Base-by-base conservation (phyloP, 108 stramenopile genomes). In the Cyclotella baltica region DNA sequence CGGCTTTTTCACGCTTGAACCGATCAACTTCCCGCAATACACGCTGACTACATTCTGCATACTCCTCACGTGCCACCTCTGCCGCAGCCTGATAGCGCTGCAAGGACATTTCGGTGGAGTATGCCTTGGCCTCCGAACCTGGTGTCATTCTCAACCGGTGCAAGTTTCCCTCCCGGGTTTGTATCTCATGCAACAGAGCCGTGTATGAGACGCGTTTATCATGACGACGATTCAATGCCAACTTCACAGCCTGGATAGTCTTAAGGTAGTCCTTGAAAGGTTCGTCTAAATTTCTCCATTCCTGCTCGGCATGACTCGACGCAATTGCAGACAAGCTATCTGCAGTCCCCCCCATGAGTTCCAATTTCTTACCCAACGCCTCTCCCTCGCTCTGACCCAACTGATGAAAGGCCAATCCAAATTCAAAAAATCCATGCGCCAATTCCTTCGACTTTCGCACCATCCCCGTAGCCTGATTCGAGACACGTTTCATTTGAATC, bases 11-110 rank as follows among this genome's bases (percentile, higher is more conserved):
- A 22, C 94, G 53, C 83, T 97, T 97, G 93, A 98, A 98, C 31
- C 98, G 90, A 80, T 96, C 96, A 16, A 98, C 96, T 83, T 98
- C 98, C n/a, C 95, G 86, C 33, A 98, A 75, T 3, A 97, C 95
- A 10, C 98, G 87, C 67, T 94, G 92, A 43, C 88, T 88, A 25
- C 92, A 91, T 3, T 88, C 80, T 43, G 94, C 92, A 88, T 96
- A 97, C 62, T 93, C 95, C 63, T 93, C 91, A 31, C 86, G 83
- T 1, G 96, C 93, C 18, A 76, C 63, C 25, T 95, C 83, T 30
- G 92, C 88, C 8, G 85, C 89, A 53, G 88, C 93, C 33, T 93
- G 90, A 19, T 91, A 91, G 37, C 89, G 71, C 20, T 90, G 83
- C 59, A 96, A 62, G 0, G 93, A 90, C 89, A 93, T 91, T 77